phyloP scores from a whole-genome alignment of 257 asterid species.

The Salvia hispanica region DNA sequence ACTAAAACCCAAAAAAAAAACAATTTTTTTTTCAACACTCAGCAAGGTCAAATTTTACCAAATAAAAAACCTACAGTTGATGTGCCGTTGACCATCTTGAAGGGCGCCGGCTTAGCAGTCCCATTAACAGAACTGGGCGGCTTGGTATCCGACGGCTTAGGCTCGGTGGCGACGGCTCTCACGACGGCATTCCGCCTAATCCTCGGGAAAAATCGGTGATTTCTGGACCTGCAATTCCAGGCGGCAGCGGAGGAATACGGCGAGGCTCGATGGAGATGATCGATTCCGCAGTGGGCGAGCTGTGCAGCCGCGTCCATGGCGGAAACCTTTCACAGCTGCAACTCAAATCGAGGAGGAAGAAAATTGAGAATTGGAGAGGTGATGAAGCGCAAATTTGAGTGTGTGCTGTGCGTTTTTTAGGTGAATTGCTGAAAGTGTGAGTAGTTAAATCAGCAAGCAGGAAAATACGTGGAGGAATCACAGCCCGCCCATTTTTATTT shows the following conservation, averaged over 20 bases:
- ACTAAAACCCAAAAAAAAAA: background rate
- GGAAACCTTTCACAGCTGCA: slow-evolving; percentile 31
- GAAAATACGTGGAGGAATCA: slow-evolving; percentile 54
- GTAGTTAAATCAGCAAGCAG: slow-evolving; percentile 22
- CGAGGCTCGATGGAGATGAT: slow-evolving; percentile 49
- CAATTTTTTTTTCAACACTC: background rate
- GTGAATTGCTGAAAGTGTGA: slow-evolving; percentile 21
- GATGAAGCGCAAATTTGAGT: background rate
- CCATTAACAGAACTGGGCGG: slow-evolving; percentile 47
- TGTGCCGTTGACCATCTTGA: slow-evolving; percentile 62
- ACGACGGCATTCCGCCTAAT: slow-evolving; percentile 50
- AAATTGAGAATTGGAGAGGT: background rate
- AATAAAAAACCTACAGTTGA: slow-evolving; percentile 53
- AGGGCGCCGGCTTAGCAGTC: slow-evolving; percentile 45
- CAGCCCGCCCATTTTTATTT: slow-evolving; percentile 30
- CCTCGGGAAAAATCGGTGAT: slow-evolving; percentile 35
- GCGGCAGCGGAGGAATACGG: slow-evolving; percentile 23
- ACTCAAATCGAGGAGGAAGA: slow-evolving; percentile 10
- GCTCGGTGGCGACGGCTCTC: slow-evolving; percentile 84
- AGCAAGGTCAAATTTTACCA: slow-evolving; percentile 2
- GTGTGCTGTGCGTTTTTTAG: slow-evolving; percentile 19
- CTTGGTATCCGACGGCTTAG: slow-evolving; percentile 59
- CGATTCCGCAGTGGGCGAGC: slow-evolving; percentile 75
- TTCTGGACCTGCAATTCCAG: slow-evolving; percentile 26
- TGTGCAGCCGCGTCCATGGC: slow-evolving; percentile 92